Conservation (phyloP, 805 yeast species). For the Teunomyces stri region DNA sequence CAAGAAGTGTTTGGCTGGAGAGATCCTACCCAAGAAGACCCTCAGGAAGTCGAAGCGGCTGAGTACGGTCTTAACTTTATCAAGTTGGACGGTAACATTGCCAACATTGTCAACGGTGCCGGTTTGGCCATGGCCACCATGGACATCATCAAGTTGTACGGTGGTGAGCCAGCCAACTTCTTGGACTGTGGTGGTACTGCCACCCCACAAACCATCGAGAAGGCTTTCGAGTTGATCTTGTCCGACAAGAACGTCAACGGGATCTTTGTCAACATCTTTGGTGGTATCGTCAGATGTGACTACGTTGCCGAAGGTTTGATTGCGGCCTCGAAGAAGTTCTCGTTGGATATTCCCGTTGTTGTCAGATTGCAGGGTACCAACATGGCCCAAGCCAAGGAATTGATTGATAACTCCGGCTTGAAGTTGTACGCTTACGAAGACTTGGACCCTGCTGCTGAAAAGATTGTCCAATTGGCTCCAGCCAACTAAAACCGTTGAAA, state of each 20-base stretch:
- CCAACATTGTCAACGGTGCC: conserved; percentile 99
- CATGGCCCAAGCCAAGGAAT: conserved; percentile 80
- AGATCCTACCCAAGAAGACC: conserved; percentile 96
- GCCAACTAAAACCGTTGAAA: conserved; percentile 2
- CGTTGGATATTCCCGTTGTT: conserved; percentile 89
- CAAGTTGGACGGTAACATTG: conserved; percentile 97
- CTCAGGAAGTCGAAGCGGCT: conserved; percentile 92
- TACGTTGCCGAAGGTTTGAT: conserved; percentile 97
- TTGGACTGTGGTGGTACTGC: conserved; percentile 99
- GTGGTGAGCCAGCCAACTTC: conserved; percentile 99
- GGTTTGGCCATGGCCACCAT: conserved; percentile 99
- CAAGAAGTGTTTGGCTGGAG: conserved; percentile 94
- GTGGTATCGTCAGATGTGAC: conserved; percentile 99
- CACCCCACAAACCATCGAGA: conserved; percentile 95
- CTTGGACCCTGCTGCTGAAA: conserved; percentile 95
- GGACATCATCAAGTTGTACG: conserved; percentile 97
- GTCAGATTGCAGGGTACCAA: conserved; percentile 99
- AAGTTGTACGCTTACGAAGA: conserved; percentile 89
- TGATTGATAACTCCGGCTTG: conserved; percentile 85
- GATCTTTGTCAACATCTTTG: conserved; percentile 96
- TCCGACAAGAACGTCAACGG: conserved; percentile 88
- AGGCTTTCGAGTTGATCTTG: conserved; percentile 91
- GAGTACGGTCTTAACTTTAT: conserved; percentile 90
- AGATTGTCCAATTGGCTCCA: conserved; percentile 71
- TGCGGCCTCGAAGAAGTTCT: conserved; percentile 89